Evolutionary conservation across 805 yeast species (phyloP).

Genomic region (Myxozyma neotropica): DNA sequence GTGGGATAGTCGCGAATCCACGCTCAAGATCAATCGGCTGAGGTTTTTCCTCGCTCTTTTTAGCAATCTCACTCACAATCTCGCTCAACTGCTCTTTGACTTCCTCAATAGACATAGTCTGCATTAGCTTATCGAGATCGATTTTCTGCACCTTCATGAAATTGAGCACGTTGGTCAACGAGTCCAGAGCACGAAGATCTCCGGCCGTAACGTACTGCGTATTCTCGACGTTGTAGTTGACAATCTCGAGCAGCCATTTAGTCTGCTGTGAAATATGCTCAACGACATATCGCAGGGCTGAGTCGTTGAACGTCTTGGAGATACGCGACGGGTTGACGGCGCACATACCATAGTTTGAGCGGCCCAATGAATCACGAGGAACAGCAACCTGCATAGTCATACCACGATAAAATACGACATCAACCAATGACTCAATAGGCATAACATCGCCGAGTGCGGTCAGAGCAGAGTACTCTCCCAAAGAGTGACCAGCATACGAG

Average conservation of each 20-base stretch:
- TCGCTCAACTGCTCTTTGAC: constrained; percentile 86
- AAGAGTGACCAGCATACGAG: constrained; percentile 98
- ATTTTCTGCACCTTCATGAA: constrained; percentile 92
- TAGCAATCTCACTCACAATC: constrained; percentile 82
- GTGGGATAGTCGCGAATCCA: constrained; percentile 97
- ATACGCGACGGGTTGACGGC: constrained; percentile 98
- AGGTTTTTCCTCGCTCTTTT: constrained; percentile 80
- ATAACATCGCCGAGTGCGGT: constrained; percentile 97
- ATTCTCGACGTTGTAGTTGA: constrained; percentile 96
- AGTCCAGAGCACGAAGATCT: constrained; percentile 92
- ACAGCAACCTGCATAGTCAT: constrained; percentile 99
- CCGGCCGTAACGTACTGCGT: constrained; percentile 99
- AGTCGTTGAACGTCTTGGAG: constrained; percentile 82
- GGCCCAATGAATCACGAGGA: constrained; percentile 91
- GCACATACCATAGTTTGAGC: constrained; percentile 99
- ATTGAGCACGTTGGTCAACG: constrained; percentile 89
- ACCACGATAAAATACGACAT: constrained; percentile 83
- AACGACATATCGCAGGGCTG: constrained; percentile 92
- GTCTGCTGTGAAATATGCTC: constrained; percentile 83
- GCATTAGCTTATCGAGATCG: constrained; percentile 85
- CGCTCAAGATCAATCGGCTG: constrained; percentile 97
- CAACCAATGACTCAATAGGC: constrained; percentile 78
- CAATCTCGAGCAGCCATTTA: constrained; percentile 94
- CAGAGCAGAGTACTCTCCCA: constrained; percentile 98
- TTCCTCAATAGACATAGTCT: constrained; percentile 78